Evolutionary conservation across 306 rosid genomes (phyloP).

Genomic region (Trichosanthes truncata): DNA sequence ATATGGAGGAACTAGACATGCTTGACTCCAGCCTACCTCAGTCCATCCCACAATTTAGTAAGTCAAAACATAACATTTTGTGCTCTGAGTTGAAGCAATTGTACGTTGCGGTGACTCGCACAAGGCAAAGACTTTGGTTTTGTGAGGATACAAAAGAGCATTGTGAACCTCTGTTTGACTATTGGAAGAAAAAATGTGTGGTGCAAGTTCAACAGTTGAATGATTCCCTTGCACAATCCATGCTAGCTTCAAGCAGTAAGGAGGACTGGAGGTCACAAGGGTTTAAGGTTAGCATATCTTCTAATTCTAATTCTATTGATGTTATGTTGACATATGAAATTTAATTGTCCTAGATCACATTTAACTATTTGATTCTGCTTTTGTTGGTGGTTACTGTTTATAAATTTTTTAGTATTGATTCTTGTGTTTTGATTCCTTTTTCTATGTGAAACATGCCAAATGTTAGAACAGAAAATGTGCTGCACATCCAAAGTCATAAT

Average conservation of each 20-base stretch:
- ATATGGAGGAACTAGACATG: slow-evolving; percentile 50
- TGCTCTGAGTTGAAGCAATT: slow-evolving; percentile 70
- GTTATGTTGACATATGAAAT: background rate
- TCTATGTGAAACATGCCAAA: background rate
- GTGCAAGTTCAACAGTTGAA: slow-evolving; percentile 55
- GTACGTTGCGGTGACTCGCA: slow-evolving; percentile 66
- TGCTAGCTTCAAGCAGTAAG: slow-evolving; percentile 64
- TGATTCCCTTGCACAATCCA: slow-evolving; percentile 61
- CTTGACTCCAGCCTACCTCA: slow-evolving; percentile 19
- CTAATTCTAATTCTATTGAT: background rate
- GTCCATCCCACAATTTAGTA: slow-evolving; percentile 30
- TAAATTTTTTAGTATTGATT: background rate
- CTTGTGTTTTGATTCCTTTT: background rate
- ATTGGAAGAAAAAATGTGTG: slow-evolving; percentile 51
- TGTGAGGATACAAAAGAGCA: slow-evolving; percentile 39
- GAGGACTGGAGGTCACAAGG: slow-evolving; percentile 77
- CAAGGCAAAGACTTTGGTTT: slow-evolving; percentile 73
- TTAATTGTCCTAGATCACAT: background rate
- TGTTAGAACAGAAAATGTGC: background rate
- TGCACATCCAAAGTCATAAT: background rate
- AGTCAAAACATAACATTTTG: slow-evolving; percentile 48
- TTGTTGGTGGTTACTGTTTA: background rate
- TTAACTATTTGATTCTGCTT: background rate
- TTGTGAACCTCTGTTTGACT: slow-evolving; percentile 50
- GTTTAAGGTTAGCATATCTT: slow-evolving; percentile 35